Evolutionary conservation across 768 basidiomycete genomes (phyloP), one percentile per base, ranked within the genome.

Genomic region (Xerocomellus intermedius): DNA sequence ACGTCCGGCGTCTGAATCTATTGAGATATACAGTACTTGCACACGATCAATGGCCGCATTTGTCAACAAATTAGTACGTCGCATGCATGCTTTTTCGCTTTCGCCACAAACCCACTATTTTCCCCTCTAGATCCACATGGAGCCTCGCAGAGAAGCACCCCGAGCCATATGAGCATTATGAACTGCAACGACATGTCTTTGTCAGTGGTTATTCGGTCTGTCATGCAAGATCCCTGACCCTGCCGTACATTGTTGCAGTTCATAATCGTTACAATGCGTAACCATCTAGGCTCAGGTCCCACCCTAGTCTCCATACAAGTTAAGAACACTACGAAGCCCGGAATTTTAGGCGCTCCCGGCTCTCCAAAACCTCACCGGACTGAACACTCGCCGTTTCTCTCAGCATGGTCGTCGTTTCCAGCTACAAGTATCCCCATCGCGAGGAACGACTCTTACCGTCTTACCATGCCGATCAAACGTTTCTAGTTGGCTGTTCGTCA

Each of bases 401-500:
- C 14, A 14, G 2, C 13, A 17, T 44, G 16, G 16, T 41, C 37
- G 19, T 41, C n/a, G 36, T 28, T n/a, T 21, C 16, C 17, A 32
- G 26, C n/a, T 39, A 35, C n/a, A n/a, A n/a, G n/a, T 24, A 35
- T 51, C 39, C 17, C 36, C 38, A 49, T 51, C 50, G 9, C 12
- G 10, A 9, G 22, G 28, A 47, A 36, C 44, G 39, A 47, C 38
- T 45, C 48, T n/a, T 12, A 19, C 46, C 64, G 62, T 45, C 48
- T n/a, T 12, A 19, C 46, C 64, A 64, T 55, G 57, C 67, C 56
- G 49, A 60, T 59, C 49, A 63, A 68, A 60, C 64, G 58, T 67
- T 68, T 59, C 35, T 21, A 39, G 35, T 13, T 42, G 56, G 39
- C 67, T 50, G 64, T 63, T 44, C 16, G 47, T 65, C 63, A 46